phyloP scores from a whole-genome alignment of 495 filamentous ascomycete genomes.

The Neurospora sp. region DNA sequence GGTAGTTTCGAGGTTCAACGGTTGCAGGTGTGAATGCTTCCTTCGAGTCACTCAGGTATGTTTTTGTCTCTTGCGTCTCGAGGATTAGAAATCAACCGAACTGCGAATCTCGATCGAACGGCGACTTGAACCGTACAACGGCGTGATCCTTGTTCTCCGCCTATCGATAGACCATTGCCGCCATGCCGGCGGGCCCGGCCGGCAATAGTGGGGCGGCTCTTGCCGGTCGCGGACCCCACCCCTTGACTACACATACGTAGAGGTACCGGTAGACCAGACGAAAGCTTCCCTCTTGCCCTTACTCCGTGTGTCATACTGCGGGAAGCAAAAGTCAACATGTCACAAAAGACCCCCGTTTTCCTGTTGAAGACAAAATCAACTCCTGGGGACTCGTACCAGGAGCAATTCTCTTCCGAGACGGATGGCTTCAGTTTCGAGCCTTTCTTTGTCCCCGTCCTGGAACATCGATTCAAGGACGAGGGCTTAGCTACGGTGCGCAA shows the following conservation, averaged over 20 bases:
- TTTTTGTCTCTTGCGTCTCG: neutral
- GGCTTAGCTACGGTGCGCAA: conserved; percentile 30
- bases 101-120: neutral
- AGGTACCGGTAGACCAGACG: neutral
- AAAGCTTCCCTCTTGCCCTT: neutral
- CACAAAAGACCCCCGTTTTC: conserved; percentile 47
- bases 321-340: conserved; percentile 2
- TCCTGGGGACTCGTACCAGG: conserved; percentile 70
- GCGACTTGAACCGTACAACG: neutral
- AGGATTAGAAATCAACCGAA: neutral
- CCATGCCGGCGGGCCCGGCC: neutral
- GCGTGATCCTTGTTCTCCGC: neutral
- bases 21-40: neutral
- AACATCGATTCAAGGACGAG: conserved; percentile 48
- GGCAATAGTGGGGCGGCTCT: neutral
- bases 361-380: conserved; percentile 80
- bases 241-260: neutral
- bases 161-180: neutral
- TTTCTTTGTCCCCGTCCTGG: conserved; percentile 73
- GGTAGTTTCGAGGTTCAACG: neutral
- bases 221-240: neutral
- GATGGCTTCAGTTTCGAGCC: conserved; percentile 44
- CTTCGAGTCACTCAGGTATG: neutral
- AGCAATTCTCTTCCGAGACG: conserved; percentile 48
- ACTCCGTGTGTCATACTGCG: neutral